phyloP scores from a whole-genome alignment of 2,329 filamentous ascomycete species.

The Stemphylium beticola region DNA sequence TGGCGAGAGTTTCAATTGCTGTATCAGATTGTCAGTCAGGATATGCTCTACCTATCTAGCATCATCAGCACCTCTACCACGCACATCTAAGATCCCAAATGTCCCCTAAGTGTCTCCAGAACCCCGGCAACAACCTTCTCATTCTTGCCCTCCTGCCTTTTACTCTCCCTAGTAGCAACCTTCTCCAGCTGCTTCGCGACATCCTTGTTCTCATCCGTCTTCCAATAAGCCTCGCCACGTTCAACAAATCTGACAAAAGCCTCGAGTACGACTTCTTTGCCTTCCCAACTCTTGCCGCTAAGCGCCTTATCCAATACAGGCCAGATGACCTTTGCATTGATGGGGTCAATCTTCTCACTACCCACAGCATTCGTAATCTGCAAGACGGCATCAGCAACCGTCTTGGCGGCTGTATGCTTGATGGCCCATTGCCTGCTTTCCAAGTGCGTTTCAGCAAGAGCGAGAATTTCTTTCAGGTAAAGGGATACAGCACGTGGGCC shows the following conservation, averaged over 20 bases:
- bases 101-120: conserved; percentile 22
- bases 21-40: too few species aligned
- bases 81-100: conserved; percentile 8
- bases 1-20: too few species aligned
- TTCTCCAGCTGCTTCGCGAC: conserved; percentile 68
- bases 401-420: conserved; percentile 84
- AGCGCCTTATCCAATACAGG: conserved; percentile 81
- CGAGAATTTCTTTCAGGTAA: conserved; percentile 82
- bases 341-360: conserved; percentile 64
- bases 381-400: conserved; percentile 74
- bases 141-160: conserved; percentile 87
- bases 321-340: conserved; percentile 74
- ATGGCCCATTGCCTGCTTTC: conserved; percentile 86
- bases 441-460: conserved; percentile 70
- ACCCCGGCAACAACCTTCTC: conserved; percentile 30
- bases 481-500: conserved; percentile 80
- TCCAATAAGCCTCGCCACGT: conserved; percentile 65
- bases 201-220: conserved; percentile 62
- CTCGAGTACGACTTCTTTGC: conserved; percentile 84
- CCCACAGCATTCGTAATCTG: conserved; percentile 65
- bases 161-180: conserved; percentile 81
- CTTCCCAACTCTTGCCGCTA: conserved; percentile 87
- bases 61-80: not conserved
- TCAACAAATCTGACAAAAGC: conserved; percentile 80
- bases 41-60: too few species aligned